Percentiles rank a stretch among this genome's conserved stretches.
phyloP scores from a whole-genome alignment of 2,329 filamentous ascomycete genomes.

The Alternaria novae-zelandiae region DNA sequence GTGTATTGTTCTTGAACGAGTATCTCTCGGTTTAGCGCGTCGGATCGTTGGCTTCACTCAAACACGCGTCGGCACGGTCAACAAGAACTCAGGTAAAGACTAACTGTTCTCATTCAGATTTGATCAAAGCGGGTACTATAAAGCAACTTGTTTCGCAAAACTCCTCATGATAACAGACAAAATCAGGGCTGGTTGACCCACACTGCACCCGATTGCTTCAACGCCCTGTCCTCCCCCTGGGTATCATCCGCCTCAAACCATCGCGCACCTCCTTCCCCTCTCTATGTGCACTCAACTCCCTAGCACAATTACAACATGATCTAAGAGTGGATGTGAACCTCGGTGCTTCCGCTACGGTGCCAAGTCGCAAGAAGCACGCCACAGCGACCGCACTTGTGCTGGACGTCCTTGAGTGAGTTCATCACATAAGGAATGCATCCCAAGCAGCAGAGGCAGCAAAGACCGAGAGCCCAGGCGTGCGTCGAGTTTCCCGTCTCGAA shows the following conservation, averaged over 20 bases:
- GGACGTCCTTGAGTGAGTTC: slow-evolving; percentile 56
- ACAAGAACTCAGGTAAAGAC: background rate
- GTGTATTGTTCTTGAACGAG: background rate
- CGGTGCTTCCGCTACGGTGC: slow-evolving; percentile 57
- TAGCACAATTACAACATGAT: background rate
- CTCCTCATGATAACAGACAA: background rate
- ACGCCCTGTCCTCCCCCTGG: background rate
- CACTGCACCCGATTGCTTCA: background rate
- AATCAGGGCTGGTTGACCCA: background rate
- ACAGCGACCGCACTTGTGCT: slow-evolving; percentile 58
- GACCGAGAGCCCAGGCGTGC: slow-evolving; percentile 54
- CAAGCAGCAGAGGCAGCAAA: slow-evolving; percentile 54
- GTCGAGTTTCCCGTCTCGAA: slow-evolving; percentile 50
- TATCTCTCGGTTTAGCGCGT: no score
- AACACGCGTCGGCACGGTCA: background rate
- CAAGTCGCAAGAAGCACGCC: slow-evolving; percentile 55
- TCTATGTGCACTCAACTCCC: background rate
- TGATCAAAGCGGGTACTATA: background rate
- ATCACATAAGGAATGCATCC: slow-evolving; percentile 59
- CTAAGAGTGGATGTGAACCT: slow-evolving; percentile 52
- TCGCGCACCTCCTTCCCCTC: background rate
- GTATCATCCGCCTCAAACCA: slow-evolving; percentile 14
- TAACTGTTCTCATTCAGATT: background rate
- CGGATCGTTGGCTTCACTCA: background rate
- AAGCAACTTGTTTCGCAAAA: background rate